Conservation (phyloP, 2,329 filamentous ascomycete genomes). For the Intubia oerlemansii region DNA sequence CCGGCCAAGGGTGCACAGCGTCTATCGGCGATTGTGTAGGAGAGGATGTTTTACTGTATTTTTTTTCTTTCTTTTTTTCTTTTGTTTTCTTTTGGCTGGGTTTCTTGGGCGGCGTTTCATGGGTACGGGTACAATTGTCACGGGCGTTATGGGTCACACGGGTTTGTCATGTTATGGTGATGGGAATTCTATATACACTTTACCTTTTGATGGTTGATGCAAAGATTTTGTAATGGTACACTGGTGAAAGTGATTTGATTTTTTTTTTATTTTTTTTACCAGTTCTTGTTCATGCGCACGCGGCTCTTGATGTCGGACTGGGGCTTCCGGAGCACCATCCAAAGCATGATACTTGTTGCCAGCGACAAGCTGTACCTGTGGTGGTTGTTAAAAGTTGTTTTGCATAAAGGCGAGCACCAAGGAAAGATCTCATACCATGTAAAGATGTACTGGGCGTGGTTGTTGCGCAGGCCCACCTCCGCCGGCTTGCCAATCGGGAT, state of each 20-base stretch:
- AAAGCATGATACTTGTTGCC: slow-evolving; percentile 87
- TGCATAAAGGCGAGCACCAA: slow-evolving; percentile 1
- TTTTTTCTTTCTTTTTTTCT: too few relatives aligned
- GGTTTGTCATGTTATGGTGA: too few relatives aligned
- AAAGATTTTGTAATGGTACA: background rate
- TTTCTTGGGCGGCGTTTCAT: too few relatives aligned
- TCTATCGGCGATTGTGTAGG: too few relatives aligned
- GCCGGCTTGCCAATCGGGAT: slow-evolving; percentile 75
- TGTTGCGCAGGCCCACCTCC: slow-evolving; percentile 87
- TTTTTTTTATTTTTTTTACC: slow-evolving; percentile 24
- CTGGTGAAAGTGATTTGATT: background rate
- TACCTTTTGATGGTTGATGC: background rate
- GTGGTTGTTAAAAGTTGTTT: slow-evolving; percentile 5
- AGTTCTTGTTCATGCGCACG: slow-evolving; percentile 55
- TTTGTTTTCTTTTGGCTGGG: too few relatives aligned
- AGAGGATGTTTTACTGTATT: too few relatives aligned
- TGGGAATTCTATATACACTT: too few relatives aligned
- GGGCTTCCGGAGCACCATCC: slow-evolving; percentile 82
- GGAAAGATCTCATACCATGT: slow-evolving; percentile 47
- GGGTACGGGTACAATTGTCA: too few relatives aligned
- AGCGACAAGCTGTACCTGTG: slow-evolving; percentile 64
- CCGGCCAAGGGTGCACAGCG: background rate
- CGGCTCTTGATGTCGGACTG: slow-evolving; percentile 50
- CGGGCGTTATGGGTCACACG: too few relatives aligned
- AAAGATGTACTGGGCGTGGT: slow-evolving; percentile 96